Evolutionary conservation across 768 basidiomycete species (phyloP), one percentile per base, ranked within the genome.

Genomic region (Lentinula aciculospora): DNA sequence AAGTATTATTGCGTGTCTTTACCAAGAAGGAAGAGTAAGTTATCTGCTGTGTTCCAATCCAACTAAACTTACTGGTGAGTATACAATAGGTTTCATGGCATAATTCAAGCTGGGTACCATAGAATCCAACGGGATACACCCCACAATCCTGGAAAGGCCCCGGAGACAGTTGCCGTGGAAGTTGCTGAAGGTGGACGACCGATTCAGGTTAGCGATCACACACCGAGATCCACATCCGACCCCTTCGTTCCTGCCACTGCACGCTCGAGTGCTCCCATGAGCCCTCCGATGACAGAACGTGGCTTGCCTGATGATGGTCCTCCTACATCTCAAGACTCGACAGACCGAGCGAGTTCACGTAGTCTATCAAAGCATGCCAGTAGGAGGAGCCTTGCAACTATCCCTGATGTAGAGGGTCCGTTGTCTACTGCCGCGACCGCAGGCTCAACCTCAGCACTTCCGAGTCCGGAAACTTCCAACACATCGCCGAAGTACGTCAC

Each of bases 61-160:
- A n/a, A n/a, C n/a, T n/a, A n/a, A n/a, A n/a, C n/a, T n/a, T n/a
- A n/a, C n/a, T n/a, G n/a, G n/a, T n/a, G n/a, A n/a, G n/a, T n/a
- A n/a, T n/a, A n/a, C 9, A 49, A 6, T 48, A 79, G 77, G 31
- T 85, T 80, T 64, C 77, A 77, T 40, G 82, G 82, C 2, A 70
- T 89, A 9, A 76, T 92, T 3, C 89, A 92, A 64, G 78, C 77
- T 0, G 91, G 84, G 0, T 92, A 86, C 65, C 79, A 85, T 10
- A 61, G 61, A 62, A 36, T 53, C 51, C 56, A 53, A 56, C 56
- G 17, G 13, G 23, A 12, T 13, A 5, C 12, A 10, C 23, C 28
- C 21, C 49, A 21, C 17, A 50, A 23, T 25, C 34, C 23, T 36
- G 36, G 19, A 5, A 9, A 32, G n/a, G 32, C 36, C 21, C 51